Evolutionary conservation across 441 rosid genomes (phyloP).

Genomic region (Corymbia calophylla): DNA sequence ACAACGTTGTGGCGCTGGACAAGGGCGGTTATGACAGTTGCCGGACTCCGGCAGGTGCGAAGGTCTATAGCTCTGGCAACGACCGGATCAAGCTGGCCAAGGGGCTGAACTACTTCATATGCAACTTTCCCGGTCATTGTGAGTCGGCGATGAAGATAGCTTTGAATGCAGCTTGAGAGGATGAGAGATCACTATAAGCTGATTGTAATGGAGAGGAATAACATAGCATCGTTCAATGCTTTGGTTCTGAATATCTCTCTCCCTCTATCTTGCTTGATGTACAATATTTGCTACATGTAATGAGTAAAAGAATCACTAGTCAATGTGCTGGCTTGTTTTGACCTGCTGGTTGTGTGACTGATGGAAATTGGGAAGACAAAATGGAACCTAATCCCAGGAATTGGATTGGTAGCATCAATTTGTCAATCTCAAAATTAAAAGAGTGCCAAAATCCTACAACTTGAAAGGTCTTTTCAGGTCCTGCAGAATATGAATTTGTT

Average conservation of each 20-base stretch:
- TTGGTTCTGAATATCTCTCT: background rate
- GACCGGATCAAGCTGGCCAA: constrained; percentile 29
- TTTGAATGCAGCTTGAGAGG: constrained; percentile 16
- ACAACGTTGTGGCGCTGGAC: constrained; percentile 37
- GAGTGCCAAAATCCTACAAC: background rate
- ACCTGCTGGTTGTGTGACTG: background rate
- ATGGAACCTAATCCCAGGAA: background rate
- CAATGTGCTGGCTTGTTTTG: background rate
- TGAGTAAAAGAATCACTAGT: background rate
- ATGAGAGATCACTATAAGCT: background rate
- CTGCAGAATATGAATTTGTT: background rate
- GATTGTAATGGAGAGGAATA: background rate
- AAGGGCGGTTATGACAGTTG: constrained; percentile 22
- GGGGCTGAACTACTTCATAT: constrained; percentile 41
- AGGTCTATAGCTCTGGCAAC: constrained; percentile 28
- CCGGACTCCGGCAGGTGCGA: constrained; percentile 21
- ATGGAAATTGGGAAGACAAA: background rate
- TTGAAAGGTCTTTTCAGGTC: background rate
- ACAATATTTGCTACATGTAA: background rate
- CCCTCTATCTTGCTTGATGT: background rate
- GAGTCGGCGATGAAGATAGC: constrained; percentile 44
- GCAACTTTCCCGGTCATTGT: constrained; percentile 35
- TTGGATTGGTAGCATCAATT: background rate
- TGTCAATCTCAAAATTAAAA: background rate
- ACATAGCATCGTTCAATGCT: background rate